Evolutionary conservation across 768 basidiomycete genomes (phyloP), one percentile per base, ranked within the genome.

Genomic region (Lactifluus volemus): DNA sequence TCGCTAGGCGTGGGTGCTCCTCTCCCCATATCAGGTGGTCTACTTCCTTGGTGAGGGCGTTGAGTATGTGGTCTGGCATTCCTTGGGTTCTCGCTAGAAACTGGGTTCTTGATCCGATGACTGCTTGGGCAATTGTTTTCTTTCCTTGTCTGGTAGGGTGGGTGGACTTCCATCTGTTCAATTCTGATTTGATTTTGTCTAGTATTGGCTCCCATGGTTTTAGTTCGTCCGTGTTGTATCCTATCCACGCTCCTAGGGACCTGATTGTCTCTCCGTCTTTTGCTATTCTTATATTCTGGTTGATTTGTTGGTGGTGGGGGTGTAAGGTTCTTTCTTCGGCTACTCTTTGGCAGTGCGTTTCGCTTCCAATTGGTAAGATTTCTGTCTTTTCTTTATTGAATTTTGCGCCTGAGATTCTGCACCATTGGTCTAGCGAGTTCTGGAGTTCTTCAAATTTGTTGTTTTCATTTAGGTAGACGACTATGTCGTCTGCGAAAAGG

Each of bases 301-400:
- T 6, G 25, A 48, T n/a, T n/a, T n/a, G 9, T 1, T 21, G 25
- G 0, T 1, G 9, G 1, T 21, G 9, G 21, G 52, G 49, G 0
- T n/a, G 4, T 0, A n/a, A n/a, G 21, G 50, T 57, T 49, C 0
- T 52, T 17, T 19, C 47, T 50, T 0, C 60, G 4, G 0, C 39
- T 1, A 57, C 17, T 0, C 4, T 2, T 3, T 0, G 1, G 15
- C 72, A 53, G 64, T 66, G 71, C 4, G 2, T 2, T 41, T 34
- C 34, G 3, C 59, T 39, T 0, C 77, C 76, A 0, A 77, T 66
- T 0, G 75, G 76, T 1, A 78, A 68, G 0, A 77, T 62, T 38
- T 74, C 71, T 0, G 77, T 79, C 63, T 81, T 81, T 0, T 55
- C 49, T 0, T 66, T 58, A 53, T 79, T 81, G 63, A 79, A 41